A percentile compares a stretch with the other conserved stretches of the same genome.
These are phyloP conservation scores for Leishmania gerbilli DNA, from an alignment of 208 protist species.

Conservation along the genomic window DNA sequence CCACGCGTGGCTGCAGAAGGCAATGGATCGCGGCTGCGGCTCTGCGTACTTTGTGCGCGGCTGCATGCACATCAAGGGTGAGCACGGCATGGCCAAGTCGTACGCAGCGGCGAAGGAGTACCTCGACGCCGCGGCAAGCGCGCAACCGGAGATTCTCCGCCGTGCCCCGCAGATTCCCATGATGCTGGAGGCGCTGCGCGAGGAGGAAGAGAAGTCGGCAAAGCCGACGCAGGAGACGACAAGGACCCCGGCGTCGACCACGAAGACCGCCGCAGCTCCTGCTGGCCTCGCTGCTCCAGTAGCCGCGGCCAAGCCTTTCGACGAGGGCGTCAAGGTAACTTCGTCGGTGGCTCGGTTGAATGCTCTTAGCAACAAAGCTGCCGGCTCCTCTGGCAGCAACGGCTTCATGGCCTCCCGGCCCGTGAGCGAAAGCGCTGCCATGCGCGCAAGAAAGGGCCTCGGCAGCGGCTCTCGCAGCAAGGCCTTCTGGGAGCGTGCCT, in stretches of 20 bases:
- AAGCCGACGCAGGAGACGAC: background rate
- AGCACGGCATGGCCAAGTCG: conserved; percentile 76
- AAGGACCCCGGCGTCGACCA: conserved; percentile 6
- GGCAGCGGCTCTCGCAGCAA: conserved; percentile 40
- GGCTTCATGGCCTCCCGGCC: conserved; percentile 13
- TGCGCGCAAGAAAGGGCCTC: conserved; percentile 38
- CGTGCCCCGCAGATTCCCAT: conserved; percentile 60
- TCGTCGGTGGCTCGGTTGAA: conserved; percentile 61
- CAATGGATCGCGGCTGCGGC: conserved; percentile 82
- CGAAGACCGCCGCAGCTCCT: background rate
- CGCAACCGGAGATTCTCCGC: conserved; percentile 71
- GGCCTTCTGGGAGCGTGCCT: conserved; percentile 80
- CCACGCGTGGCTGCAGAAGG: conserved; percentile 85
- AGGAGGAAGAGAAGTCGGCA: conserved; percentile 47
- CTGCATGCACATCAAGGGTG: conserved; percentile 85
- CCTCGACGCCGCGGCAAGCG: conserved; percentile 55
- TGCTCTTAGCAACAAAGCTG: conserved; percentile 36
- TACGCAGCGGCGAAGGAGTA: conserved; percentile 77
- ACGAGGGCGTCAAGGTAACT: conserved; percentile 46
- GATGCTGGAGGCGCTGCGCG: conserved; percentile 68
- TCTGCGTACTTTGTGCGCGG: conserved; percentile 87
- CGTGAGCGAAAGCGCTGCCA: conserved; percentile 18
- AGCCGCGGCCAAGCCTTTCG: background rate
- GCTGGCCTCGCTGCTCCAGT: background rate
- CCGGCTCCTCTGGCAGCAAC: conserved; percentile 10